Conservation (phyloP, 306 rosid species). For the Malus asiatica region DNA sequence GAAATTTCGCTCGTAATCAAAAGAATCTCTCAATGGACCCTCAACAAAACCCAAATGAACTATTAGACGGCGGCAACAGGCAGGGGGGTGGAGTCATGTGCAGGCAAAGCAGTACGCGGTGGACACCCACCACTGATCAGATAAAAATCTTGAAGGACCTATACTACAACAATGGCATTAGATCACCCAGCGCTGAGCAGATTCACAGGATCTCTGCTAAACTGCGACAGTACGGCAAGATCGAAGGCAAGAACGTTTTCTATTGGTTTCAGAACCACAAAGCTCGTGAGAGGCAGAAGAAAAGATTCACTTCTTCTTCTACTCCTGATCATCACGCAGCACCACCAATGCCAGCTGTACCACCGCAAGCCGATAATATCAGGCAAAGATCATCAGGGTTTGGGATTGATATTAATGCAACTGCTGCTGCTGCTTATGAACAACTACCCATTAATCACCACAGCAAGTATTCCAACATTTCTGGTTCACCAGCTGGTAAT, state of each 20-base stretch:
- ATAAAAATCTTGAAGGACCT: slow-evolving; percentile 86
- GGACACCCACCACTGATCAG: slow-evolving; percentile 96
- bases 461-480: slow-evolving; percentile 42
- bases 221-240: slow-evolving; percentile 88
- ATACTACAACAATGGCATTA: slow-evolving; percentile 85
- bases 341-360: neutral
- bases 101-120: slow-evolving; percentile 85
- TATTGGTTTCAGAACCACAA: slow-evolving; percentile 97
- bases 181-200: slow-evolving; percentile 94
- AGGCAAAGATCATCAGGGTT: slow-evolving; percentile 7
- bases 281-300: slow-evolving; percentile 98
- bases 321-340: neutral
- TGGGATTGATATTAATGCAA: neutral
- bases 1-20: neutral
- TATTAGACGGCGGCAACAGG: slow-evolving; percentile 20
- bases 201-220: slow-evolving; percentile 94
- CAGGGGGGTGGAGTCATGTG: slow-evolving; percentile 5
- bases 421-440: neutral
- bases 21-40: slow-evolving; percentile 10
- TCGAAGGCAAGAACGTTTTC: slow-evolving; percentile 90
- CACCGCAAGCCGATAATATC: neutral
- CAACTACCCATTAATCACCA: neutral
- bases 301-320: slow-evolving; percentile 48
- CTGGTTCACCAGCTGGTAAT: slow-evolving; percentile 31
- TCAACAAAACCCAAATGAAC: slow-evolving; percentile 14